A percentile compares a stretch with the other conserved stretches of the same genome.
phyloP scores from a whole-genome alignment of 371 early-diverging fungal genomes.

The Mucor sp. region DNA sequence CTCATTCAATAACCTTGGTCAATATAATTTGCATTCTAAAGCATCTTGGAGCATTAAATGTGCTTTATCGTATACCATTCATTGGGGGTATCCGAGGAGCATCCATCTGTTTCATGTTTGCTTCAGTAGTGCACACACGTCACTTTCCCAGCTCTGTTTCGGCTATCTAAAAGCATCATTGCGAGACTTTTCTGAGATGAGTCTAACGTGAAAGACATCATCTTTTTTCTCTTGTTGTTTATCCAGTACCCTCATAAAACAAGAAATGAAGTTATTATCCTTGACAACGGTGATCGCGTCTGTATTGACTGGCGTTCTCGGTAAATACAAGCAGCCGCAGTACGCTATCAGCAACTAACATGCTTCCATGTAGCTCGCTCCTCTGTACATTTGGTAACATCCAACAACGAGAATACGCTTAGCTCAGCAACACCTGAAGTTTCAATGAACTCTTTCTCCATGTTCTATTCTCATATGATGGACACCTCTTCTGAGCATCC shows the following conservation, averaged over 20 bases:
- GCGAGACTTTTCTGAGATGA: neutral
- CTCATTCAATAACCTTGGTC: too few species aligned
- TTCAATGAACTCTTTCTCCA: constrained; percentile 23
- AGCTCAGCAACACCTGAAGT: constrained; percentile 15
- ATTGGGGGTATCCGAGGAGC: neutral
- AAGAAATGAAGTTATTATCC: constrained; percentile 26
- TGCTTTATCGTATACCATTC: too few species aligned
- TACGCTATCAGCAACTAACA: neutral
- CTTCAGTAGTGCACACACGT: neutral
- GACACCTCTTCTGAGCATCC: constrained; percentile 18
- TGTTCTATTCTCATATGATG: constrained; percentile 33
- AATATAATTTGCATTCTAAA: neutral
- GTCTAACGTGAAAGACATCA: neutral
- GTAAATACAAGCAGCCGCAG: neutral
- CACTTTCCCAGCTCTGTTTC: neutral
- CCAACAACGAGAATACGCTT: constrained; percentile 6
- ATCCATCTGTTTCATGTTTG: neutral
- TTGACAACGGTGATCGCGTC: constrained; percentile 26
- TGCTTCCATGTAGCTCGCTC: constrained; percentile 23
- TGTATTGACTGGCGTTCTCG: constrained; percentile 23
- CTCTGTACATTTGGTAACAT: constrained; percentile 20
- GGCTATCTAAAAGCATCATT: constrained; percentile 7
- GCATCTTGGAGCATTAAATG: neutral
- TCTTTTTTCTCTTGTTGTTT: constrained; percentile 9
- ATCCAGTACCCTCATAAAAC: constrained; percentile 3